Percentiles rank a stretch among this genome's conserved stretches.
These are phyloP conservation scores for Saposhnikovia divaricata DNA, from an alignment of 129 eudicot species.

Conservation along the genomic window DNA sequence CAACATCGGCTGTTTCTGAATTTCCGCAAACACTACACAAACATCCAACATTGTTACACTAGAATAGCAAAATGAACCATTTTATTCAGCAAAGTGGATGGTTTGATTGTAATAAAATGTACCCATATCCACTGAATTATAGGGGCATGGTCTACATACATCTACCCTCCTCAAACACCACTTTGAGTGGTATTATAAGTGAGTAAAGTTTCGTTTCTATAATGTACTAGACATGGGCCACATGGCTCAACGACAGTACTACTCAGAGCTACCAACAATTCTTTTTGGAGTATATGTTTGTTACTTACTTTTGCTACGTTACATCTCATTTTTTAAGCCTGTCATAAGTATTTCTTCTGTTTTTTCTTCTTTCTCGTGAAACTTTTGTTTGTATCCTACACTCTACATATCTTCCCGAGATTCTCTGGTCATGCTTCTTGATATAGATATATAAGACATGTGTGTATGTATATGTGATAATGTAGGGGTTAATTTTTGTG, in stretches of 20 bases:
- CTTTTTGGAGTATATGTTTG: constrained; percentile 3
- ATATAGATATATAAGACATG: no score
- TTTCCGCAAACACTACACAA: background rate
- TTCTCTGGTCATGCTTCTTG: background rate
- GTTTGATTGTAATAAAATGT: background rate
- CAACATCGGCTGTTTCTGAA: background rate
- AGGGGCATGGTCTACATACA: no score
- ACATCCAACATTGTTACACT: background rate
- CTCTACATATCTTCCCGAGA: background rate
- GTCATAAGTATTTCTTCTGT: background rate
- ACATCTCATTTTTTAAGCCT: background rate
- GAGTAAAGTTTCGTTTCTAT: no score
- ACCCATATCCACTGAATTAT: background rate
- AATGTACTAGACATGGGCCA: no score
- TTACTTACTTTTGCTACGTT: background rate
- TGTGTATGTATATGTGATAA: background rate
- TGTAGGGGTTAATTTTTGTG: background rate
- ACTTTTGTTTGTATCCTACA: background rate
- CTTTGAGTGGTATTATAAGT: no score
- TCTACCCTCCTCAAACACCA: no score
- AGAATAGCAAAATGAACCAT: background rate
- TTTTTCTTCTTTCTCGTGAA: constrained; percentile 3
- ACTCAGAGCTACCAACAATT: background rate
- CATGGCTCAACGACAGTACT: background rate
- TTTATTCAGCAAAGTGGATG: background rate